Conservation (phyloP, 495 filamentous ascomycete genomes). For the Hapsidospora chrysogenum region DNA sequence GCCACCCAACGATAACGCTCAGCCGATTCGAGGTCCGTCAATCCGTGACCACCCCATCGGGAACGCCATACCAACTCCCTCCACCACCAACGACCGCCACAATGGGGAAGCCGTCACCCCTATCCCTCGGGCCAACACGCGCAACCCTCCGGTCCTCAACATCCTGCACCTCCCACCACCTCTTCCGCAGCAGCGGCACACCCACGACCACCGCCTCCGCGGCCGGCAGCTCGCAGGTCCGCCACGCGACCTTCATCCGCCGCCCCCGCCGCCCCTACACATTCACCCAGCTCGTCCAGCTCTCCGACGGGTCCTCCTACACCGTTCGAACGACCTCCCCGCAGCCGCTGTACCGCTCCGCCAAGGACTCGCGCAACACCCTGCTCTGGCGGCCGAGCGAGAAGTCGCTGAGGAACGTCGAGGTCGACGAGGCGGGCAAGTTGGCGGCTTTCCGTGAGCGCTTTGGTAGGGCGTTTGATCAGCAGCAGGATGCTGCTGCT, state of each 20-base stretch:
- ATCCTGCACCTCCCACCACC: conserved; percentile 5
- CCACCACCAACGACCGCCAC: conserved; percentile 1
- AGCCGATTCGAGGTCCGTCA: too few relatives aligned
- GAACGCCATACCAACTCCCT: too few relatives aligned
- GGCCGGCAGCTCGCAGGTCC: conserved; percentile 24
- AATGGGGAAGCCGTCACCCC: conserved; percentile 15
- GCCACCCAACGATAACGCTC: too few relatives aligned
- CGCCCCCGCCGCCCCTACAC: conserved; percentile 84
- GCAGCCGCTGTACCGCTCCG: conserved; percentile 51
- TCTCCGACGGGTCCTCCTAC: conserved; percentile 83
- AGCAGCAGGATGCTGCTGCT: conserved; percentile 7
- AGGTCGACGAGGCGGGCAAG: conserved; percentile 89
- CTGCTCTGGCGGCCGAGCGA: conserved; percentile 77
- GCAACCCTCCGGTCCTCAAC: conserved; percentile 6
- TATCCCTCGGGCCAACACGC: conserved; percentile 6
- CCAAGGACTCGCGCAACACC: conserved; percentile 78
- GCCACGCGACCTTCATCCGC: conserved; percentile 77
- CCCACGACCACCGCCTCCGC: conserved; percentile 6
- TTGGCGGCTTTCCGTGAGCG: conserved; percentile 67
- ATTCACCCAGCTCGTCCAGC: conserved; percentile 89
- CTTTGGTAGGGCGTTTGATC: conserved; percentile 75
- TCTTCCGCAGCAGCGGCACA: conserved; percentile 28
- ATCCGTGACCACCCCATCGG: too few relatives aligned
- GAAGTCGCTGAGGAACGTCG: conserved; percentile 64
- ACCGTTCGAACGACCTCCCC: conserved; percentile 80